Evolutionary conservation across 768 basidiomycete genomes (phyloP), one percentile per base, ranked within the genome.

Genomic region (Russula vinacea): DNA sequence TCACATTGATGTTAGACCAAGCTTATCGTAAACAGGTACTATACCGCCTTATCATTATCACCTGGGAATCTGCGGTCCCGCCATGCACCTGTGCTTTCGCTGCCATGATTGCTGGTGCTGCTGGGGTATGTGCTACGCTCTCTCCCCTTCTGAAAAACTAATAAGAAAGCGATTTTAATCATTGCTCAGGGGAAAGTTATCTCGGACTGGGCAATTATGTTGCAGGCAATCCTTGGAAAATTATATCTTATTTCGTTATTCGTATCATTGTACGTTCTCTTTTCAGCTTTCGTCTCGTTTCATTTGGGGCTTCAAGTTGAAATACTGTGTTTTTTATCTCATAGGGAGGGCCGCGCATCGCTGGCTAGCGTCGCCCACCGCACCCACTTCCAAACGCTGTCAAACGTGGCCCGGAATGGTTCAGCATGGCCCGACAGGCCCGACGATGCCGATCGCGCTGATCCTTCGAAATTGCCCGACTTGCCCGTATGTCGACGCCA

Each of bases 201-300:
- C 19, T 68, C 51, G 2, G 69, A 68, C 42, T 74, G 73, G 73
- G 68, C 71, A 29, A 62, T 72, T 22, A 67, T 69, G 57, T 68
- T 73, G 44, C 72, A 73, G 49, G 56, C 65, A 6, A 62, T 74
- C 16, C 64, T 74, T 2, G 73, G 73, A 4, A 74, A 74, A 56
- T 62, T 74, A 40, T 74, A 74, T 60, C 70, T 72, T 0, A 72
- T 74, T 24, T 74, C 73, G 1, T 64, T 74, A 0, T 72, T 74
- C 16, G 70, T 69, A 22, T 72, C 71, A 8, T 51, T 74, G 73
- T 73, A 54, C 42, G 72, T 65, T 49, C 24, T 52, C 32, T 14
- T n/a, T 5, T 1, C 35, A 35, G 35, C 35, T 29, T 29, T 29
- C 29, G 29, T 29, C 29, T 29, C 29, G n/a, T 35, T 35, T 35